These are phyloP conservation scores for Cladosporium colombiae DNA, from an alignment of 2,329 filamentous ascomycete species.

Conservation along the genomic window DNA sequence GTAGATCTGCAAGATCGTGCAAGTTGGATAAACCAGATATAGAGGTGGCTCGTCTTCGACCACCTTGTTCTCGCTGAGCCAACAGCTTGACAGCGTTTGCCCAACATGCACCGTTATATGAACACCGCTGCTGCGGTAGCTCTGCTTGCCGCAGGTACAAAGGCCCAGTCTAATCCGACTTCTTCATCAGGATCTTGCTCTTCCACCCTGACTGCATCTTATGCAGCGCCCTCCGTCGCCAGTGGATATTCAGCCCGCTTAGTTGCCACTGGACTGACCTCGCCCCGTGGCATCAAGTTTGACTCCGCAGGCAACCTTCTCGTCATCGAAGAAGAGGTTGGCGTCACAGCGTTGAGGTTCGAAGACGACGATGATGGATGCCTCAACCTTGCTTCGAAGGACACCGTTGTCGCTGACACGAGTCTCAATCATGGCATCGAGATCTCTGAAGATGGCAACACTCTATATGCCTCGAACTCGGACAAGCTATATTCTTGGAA, in stretches of 20 bases:
- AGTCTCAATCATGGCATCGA: conserved; percentile 56
- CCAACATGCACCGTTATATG: neutral
- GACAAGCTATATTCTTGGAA: conserved; percentile 62
- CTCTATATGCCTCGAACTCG: conserved; percentile 57
- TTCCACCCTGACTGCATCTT: conserved; percentile 39
- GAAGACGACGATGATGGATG: conserved; percentile 29
- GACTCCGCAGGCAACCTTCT: conserved; percentile 51
- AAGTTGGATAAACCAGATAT: conserved; percentile 1
- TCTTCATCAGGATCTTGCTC: conserved; percentile 33
- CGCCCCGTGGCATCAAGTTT: conserved; percentile 51
- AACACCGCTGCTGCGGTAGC: neutral
- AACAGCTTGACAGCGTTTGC: neutral
- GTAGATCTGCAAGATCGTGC: neutral
- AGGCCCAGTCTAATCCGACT: neutral
- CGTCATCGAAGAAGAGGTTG: conserved; percentile 47
- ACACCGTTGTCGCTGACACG: conserved; percentile 32
- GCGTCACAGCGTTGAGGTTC: conserved; percentile 30
- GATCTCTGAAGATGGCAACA: conserved; percentile 48
- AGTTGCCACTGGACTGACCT: conserved; percentile 47
- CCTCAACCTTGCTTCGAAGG: conserved; percentile 26
- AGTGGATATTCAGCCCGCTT: conserved; percentile 46
- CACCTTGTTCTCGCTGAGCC: neutral
- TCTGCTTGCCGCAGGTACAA: neutral
- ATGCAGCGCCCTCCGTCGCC: conserved; percentile 45
- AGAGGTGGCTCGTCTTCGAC: neutral